phyloP scores from a whole-genome alignment of 192 early-diverging fungal genomes.

The Rhizophagus clarus region DNA sequence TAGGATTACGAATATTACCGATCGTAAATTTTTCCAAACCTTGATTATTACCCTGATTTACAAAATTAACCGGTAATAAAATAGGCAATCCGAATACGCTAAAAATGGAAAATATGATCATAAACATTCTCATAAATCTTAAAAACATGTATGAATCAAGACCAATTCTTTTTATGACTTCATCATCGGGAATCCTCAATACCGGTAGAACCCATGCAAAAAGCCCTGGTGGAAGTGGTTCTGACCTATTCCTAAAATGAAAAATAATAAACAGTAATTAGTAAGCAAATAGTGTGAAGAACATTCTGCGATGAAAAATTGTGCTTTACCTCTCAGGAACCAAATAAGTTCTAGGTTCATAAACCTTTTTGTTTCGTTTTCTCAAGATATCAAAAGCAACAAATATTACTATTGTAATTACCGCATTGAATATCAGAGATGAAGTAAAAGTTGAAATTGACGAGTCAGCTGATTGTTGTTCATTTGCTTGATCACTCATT shows the following conservation, averaged over 20 bases:
- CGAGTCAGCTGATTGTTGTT: neutral
- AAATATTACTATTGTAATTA: constrained; percentile 53
- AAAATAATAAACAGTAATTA: neutral
- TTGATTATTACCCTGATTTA: constrained; percentile 42
- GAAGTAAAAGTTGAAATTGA: constrained; percentile 59
- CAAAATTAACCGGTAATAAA: constrained; percentile 72
- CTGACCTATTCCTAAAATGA: constrained; percentile 51
- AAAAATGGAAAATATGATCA: constrained; percentile 62
- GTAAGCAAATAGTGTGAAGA: neutral
- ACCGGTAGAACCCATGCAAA: constrained; percentile 64
- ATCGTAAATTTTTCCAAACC: constrained; percentile 70
- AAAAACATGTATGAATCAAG: constrained; percentile 83
- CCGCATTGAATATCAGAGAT: constrained; percentile 69
- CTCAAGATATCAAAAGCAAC: constrained; percentile 68
- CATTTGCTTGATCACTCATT: neutral
- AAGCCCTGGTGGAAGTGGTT: constrained; percentile 49
- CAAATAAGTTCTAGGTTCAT: constrained; percentile 70
- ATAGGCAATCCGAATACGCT: constrained; percentile 56
- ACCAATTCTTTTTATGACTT: constrained; percentile 58
- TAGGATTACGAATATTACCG: constrained; percentile 62
- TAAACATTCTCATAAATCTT: constrained; percentile 66
- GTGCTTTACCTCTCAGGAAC: constrained; percentile 54
- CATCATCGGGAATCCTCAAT: constrained; percentile 55
- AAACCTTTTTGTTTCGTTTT: constrained; percentile 64
- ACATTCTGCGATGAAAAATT: neutral